A percentile compares a stretch with the other conserved stretches of the same genome.
These are phyloP conservation scores for Phoma sp. DNA, from an alignment of 2,329 filamentous ascomycete genomes.

Conservation along the genomic window DNA sequence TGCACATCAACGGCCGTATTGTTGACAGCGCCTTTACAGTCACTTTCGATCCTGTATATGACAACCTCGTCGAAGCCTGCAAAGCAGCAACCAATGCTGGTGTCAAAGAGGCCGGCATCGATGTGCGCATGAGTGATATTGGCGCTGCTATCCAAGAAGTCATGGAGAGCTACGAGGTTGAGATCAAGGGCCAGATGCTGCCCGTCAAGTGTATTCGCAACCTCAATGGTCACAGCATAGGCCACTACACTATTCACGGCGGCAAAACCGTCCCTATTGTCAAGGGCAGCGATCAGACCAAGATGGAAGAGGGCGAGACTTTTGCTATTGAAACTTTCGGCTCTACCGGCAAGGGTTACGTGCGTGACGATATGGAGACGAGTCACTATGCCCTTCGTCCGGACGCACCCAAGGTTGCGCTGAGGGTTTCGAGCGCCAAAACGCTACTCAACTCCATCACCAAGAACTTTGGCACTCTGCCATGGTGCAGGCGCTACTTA, in stretches of 20 bases:
- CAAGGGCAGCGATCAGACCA: conserved; percentile 83
- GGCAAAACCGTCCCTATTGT: conserved; percentile 94
- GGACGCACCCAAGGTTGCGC: conserved; percentile 75
- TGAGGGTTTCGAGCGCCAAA: conserved; percentile 82
- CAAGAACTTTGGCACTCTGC: conserved; percentile 94
- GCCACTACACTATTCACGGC: conserved; percentile 88
- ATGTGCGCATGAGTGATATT: conserved; percentile 86
- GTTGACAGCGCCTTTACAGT: conserved; percentile 75
- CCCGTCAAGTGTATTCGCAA: conserved; percentile 87
- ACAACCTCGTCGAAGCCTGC: conserved; percentile 69
- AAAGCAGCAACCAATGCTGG: conserved; percentile 76
- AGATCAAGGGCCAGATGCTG: conserved; percentile 77
- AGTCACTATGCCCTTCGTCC: conserved; percentile 83
- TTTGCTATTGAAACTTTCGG: conserved; percentile 98
- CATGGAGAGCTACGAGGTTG: conserved; percentile 92
- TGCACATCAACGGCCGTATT: conserved; percentile 73
- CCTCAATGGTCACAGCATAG: conserved; percentile 87
- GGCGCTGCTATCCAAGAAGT: conserved; percentile 84
- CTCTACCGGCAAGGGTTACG: conserved; percentile 87
- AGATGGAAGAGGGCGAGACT: conserved; percentile 97
- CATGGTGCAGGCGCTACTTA: conserved; percentile 88
- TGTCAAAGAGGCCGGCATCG: conserved; percentile 87
- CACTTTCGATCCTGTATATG: conserved; percentile 71
- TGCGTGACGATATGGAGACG: conserved; percentile 82
- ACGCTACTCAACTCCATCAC: conserved; percentile 86